Base-by-base conservation (phyloP, 805 yeast species). In the Suhomyces canberraensis region DNA sequence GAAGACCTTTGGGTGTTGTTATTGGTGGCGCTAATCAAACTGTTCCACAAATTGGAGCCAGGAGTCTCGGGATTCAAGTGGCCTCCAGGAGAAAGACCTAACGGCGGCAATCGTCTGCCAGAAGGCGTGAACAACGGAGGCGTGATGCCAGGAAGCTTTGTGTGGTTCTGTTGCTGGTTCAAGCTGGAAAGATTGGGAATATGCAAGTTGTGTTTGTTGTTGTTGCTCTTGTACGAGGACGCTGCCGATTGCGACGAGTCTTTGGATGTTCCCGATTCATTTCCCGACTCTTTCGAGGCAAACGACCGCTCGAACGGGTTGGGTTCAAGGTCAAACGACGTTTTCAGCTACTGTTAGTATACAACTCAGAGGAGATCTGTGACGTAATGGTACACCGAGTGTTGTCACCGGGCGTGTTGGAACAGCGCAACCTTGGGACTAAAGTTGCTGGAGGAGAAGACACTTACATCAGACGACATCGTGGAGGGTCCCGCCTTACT, bases 251-350 rank as follows among this genome's bases (percentile, higher is more conserved):
- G n/a, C n/a, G n/a, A n/a, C n/a, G n/a, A n/a, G n/a, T n/a, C n/a
- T n/a, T n/a, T n/a, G n/a, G n/a, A n/a, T n/a, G n/a, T n/a, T n/a
- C n/a, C n/a, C n/a, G n/a, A n/a, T n/a, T n/a, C n/a, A n/a, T n/a
- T n/a, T n/a, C n/a, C 35, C 27, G 35, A 30, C 34, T 71, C 73
- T 42, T 78, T 79, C 2, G 79, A 64, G n/a, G 93, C 96, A 65
- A 91, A 91, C 34, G 95, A 85, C 59, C 84, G 85, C 60, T 91
- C 98, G 56, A 91, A 91, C 4, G 97, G 97, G 52, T 91, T 91
- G 8, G 93, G 96, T 59, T 93, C 98, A 40, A 89, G 67, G 42
- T 83, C 91, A 51, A 87, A 76, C 27, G 86, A 61, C 13, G 49
- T 56, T 50, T 61, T 54, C 61, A 53, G 60, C 64, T 61, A 26